Conservation (phyloP, 176 grass and related monocot genomes). For the Carex cristatella region DNA sequence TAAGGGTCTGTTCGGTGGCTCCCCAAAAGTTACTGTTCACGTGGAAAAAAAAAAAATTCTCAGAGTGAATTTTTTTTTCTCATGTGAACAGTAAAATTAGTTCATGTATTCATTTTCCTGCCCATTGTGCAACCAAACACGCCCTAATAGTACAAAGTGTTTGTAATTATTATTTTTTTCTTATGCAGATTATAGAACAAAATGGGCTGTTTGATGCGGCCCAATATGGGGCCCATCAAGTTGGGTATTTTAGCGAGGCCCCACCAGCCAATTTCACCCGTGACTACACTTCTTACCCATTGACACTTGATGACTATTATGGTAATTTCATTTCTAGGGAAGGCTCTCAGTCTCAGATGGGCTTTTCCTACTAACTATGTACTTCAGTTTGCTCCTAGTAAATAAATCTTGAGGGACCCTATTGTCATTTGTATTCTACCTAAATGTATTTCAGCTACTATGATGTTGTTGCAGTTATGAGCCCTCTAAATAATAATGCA, state of each 20-base stretch:
- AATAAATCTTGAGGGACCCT: background rate
- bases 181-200: constrained; percentile 31
- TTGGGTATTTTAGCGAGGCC: constrained; percentile 27
- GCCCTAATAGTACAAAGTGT: background rate
- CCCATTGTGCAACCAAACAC: too few relatives aligned
- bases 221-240: constrained; percentile 18
- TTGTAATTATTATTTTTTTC: background rate
- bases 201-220: constrained; percentile 30
- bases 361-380: constrained; percentile 31
- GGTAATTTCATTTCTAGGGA: constrained; percentile 27
- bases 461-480: background rate
- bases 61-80: too few relatives aligned
- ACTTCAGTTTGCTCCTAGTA: background rate
- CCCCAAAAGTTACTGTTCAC: too few relatives aligned
- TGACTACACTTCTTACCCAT: constrained; percentile 27
- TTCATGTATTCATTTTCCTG: too few relatives aligned
- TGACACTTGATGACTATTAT: constrained; percentile 22
- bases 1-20: too few relatives aligned
- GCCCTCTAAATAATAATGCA: background rate
- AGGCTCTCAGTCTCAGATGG: constrained; percentile 21
- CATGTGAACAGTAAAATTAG: too few relatives aligned
- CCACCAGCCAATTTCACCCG: constrained; percentile 7
- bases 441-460: background rate
- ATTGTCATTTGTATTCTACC: background rate
- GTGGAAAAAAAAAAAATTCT: too few relatives aligned